Percentiles rank a stretch among this genome's conserved stretches.
phyloP scores from a whole-genome alignment of 1,284 basidiomycete genomes.

The Ustilago trichophora region DNA sequence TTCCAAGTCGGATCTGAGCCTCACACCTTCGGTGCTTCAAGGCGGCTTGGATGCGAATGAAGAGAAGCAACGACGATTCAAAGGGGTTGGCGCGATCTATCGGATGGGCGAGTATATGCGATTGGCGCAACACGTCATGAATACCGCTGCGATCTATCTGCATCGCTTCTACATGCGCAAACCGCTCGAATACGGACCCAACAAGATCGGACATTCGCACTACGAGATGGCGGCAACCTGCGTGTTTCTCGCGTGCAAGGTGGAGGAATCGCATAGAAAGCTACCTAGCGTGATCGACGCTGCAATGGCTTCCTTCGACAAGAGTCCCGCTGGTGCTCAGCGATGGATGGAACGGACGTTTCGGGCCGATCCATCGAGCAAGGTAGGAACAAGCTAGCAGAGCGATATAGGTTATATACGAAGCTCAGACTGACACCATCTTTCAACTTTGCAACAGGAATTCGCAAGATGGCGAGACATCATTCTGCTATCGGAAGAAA shows the following conservation, averaged over 20 bases:
- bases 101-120: slow-evolving; percentile 60
- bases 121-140: slow-evolving; percentile 58
- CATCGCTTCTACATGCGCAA: slow-evolving; percentile 94
- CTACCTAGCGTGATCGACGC: slow-evolving; percentile 83
- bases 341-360: slow-evolving; percentile 54
- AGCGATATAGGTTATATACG: too few relatives aligned
- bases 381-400: slow-evolving; percentile 17
- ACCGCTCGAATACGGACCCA: slow-evolving; percentile 72
- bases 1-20: slow-evolving; percentile 32
- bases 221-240: slow-evolving; percentile 83
- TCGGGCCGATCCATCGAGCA: slow-evolving; percentile 38
- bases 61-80: slow-evolving; percentile 55
- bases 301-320: slow-evolving; percentile 75
- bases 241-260: slow-evolving; percentile 90
- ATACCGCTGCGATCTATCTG: slow-evolving; percentile 80
- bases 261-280: slow-evolving; percentile 85
- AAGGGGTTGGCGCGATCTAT: slow-evolving; percentile 57
- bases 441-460: slow-evolving; percentile 27
- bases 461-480: slow-evolving; percentile 73
- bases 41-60: slow-evolving; percentile 33
- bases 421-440: neutral
- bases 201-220: slow-evolving; percentile 70
- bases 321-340: slow-evolving; percentile 69
- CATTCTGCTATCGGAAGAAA: slow-evolving; percentile 83
- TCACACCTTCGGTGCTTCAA: slow-evolving; percentile 47